Percentiles rank a stretch among this genome's conserved stretches.
phyloP scores from a whole-genome alignment of 352 stramenopile species.

The Pythium coloratum region DNA sequence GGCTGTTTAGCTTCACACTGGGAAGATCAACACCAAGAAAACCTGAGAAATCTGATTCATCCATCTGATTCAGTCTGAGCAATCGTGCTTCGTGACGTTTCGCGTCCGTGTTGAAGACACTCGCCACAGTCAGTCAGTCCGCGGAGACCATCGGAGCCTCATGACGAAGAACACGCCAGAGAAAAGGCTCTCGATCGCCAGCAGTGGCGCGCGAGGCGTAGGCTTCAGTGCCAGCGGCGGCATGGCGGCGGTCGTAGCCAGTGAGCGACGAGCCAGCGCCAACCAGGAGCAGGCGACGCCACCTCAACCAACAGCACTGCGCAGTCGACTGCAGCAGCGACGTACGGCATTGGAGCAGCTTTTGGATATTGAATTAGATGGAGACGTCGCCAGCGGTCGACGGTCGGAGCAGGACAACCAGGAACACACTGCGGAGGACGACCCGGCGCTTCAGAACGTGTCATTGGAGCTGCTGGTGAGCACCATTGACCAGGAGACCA shows the following conservation, averaged over 20 bases:
- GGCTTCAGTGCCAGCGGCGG: neutral
- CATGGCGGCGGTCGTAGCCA: neutral
- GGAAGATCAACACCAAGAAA: neutral
- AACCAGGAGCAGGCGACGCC: conserved; percentile 20
- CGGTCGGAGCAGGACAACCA: conserved; percentile 21
- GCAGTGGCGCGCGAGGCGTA: neutral
- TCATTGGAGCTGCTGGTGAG: conserved; percentile 66
- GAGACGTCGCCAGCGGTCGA: neutral
- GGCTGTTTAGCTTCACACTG: neutral
- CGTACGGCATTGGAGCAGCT: conserved; percentile 42
- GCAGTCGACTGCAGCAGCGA: neutral
- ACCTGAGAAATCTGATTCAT: conserved; percentile 16
- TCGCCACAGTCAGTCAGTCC: neutral
- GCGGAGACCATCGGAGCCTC: neutral
- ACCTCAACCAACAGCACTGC: neutral
- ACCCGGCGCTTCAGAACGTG: conserved; percentile 24
- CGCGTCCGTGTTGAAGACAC: conserved; percentile 9
- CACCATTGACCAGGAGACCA: neutral
- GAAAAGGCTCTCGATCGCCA: neutral
- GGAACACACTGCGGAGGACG: conserved; percentile 6
- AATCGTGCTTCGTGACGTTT: conserved; percentile 14
- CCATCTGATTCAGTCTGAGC: conserved; percentile 16
- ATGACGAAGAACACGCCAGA: conserved; percentile 7
- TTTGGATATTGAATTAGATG: conserved; percentile 54
- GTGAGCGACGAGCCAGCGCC: conserved; percentile 4